Evolutionary conservation across 1,284 basidiomycete species (phyloP).

Genomic region (Ganoderma meredithae): DNA sequence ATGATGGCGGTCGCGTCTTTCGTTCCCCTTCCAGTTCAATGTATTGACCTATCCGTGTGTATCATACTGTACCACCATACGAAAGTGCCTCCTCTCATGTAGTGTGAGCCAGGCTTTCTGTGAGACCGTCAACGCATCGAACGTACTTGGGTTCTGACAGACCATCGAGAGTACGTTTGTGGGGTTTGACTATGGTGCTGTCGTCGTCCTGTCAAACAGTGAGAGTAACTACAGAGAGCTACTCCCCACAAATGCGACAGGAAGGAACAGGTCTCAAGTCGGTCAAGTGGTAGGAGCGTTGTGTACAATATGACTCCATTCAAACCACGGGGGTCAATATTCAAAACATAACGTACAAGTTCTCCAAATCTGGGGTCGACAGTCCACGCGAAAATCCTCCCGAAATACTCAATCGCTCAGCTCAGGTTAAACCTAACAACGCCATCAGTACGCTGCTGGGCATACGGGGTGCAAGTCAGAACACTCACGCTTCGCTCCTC

Average conservation of each 20-base stretch:
- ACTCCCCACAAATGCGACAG: too few relatives aligned
- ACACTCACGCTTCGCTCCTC: constrained; percentile 68
- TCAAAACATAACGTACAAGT: not conserved
- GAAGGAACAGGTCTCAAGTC: too few relatives aligned
- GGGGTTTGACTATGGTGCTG: not conserved
- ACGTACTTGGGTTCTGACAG: not conserved
- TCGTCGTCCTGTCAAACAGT: too few relatives aligned
- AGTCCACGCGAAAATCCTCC: not conserved
- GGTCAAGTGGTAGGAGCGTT: too few relatives aligned
- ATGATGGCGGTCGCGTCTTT: not conserved
- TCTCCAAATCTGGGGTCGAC: not conserved
- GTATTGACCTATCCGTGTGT: not conserved
- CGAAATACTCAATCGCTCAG: not conserved
- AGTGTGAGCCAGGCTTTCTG: too few relatives aligned
- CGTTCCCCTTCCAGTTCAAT: not conserved
- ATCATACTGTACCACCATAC: not conserved
- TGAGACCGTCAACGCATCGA: not conserved
- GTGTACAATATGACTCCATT: too few relatives aligned
- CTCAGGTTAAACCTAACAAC: constrained; percentile 11
- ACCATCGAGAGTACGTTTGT: not conserved
- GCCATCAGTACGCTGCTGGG: not conserved
- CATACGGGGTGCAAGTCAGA: not conserved
- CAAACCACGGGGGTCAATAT: too few relatives aligned
- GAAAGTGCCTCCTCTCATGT: too few relatives aligned
- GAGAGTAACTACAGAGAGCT: too few relatives aligned